Evolutionary conservation across 768 basidiomycete genomes (phyloP), one percentile per base, ranked within the genome.

Genomic region (Lentinula boryana): DNA sequence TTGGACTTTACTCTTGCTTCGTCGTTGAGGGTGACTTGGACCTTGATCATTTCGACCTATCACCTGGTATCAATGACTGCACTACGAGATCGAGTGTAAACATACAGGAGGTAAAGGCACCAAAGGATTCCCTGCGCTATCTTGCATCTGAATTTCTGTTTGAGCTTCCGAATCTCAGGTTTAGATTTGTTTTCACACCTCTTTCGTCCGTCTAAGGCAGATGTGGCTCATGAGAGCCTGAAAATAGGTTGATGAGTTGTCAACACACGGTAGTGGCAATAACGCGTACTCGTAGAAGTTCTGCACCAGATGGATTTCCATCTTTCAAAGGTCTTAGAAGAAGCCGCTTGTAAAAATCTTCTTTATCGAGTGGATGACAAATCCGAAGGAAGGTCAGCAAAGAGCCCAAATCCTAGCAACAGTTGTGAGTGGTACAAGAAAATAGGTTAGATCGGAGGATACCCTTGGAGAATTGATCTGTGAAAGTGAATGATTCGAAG

Each of bases 151-250:
- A 33, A 67, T 31, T 35, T 21, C 16, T 53, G 32, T 44, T 6
- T 48, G 60, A 58, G 31, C 63, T 52, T 43, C 40, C 49, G 35
- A 18, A 5, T 55, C 8, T 32, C 38, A 41, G 23, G 0, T 9
- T 21, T 27, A 12, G 44, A n/a, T 49, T 53, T 4, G 5, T 4
- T 53, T 43, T 48, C 66, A 44, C 46, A 83, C 88, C 75, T 93
- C 91, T 71, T 93, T 93, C 15, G 91, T 93, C 46, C 92, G 82
- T 27, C 91, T 86, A 50, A 93, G 84, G 65, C 91, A 93, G 35
- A 84, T 77, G 8, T 89, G 86, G 58, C 77, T 84, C 90, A 93
- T 93, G 16, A 93, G 69, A 10, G 84, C 85, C 89, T 27, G 33
- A 38, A 0, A 31, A 1, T 8, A 41, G 12, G 38, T 58, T 32